phyloP scores from a whole-genome alignment of 192 early-diverging fungal genomes.

The Entomortierella beljakovae region DNA sequence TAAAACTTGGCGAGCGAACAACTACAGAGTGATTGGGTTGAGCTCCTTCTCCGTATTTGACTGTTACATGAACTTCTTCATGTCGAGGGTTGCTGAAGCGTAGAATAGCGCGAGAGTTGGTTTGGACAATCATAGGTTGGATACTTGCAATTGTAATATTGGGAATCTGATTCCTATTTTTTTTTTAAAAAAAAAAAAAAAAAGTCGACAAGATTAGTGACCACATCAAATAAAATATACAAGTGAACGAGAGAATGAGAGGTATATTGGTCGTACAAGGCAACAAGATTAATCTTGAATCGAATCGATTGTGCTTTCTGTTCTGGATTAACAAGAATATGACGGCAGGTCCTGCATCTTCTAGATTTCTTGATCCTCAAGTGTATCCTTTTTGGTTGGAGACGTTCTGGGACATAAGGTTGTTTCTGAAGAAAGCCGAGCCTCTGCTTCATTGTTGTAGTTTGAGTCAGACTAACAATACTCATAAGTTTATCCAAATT shows the following conservation, averaged over 20 bases:
- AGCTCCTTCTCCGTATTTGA: constrained; percentile 60
- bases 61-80: constrained; percentile 70
- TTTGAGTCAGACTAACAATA: constrained; percentile 34
- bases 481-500: constrained; percentile 58
- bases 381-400: constrained; percentile 86
- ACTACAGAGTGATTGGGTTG: constrained; percentile 55
- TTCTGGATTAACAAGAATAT: constrained; percentile 93
- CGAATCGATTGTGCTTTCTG: constrained; percentile 87
- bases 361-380: constrained; percentile 89
- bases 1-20: constrained; percentile 72
- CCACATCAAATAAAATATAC: neutral
- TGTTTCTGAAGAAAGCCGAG: constrained; percentile 72
- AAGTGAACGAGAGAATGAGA: neutral
- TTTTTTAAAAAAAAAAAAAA: constrained; percentile 12
- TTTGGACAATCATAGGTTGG: constrained; percentile 56
- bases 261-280: constrained; percentile 64
- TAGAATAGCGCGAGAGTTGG: constrained; percentile 64
- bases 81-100: constrained; percentile 87
- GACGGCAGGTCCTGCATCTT: constrained; percentile 87
- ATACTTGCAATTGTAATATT: constrained; percentile 74
- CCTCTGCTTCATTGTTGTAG: constrained; percentile 72
- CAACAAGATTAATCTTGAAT: constrained; percentile 92
- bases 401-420: constrained; percentile 64
- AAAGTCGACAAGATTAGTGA: neutral
- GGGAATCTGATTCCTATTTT: constrained; percentile 77